Base-by-base conservation (phyloP, 164 flowering plant species). In the Euptelea pleiosperma region DNA sequence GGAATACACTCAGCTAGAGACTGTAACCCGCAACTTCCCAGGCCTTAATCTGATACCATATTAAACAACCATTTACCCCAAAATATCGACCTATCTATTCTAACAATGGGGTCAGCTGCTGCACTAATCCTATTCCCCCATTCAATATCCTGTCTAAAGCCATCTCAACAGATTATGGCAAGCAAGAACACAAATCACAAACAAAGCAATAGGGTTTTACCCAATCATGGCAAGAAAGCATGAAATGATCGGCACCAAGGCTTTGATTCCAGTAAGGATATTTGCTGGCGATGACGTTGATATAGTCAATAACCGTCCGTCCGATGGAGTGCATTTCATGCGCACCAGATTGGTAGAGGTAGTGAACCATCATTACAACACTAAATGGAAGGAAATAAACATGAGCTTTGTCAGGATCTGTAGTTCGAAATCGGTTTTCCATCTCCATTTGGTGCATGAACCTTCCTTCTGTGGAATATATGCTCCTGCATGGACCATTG, bases 151-250 rank as follows among this genome's bases (percentile, higher is more conserved):
- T n/a, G n/a, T n/a, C n/a, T n/a, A n/a, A n/a, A n/a, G n/a, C n/a
- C n/a, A n/a, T n/a, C n/a, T n/a, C n/a, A n/a, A n/a, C n/a, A n/a
- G n/a, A n/a, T n/a, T n/a, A n/a, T n/a, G n/a, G n/a, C n/a, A n/a
- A n/a, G n/a, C n/a, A n/a, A n/a, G n/a, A n/a, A n/a, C n/a, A n/a
- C n/a, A n/a, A n/a, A n/a, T n/a, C n/a, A n/a, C n/a, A n/a, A n/a
- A n/a, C n/a, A n/a, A n/a, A n/a, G n/a, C 6, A 28, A 19, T 6
- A 6, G 30, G 5, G n/a, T 21, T 39, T 68, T 61, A 80, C 85
- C 85, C 85, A 80, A 43, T 80, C 84, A 65, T 80, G 84, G 63
- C 84, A 80, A 31, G 84, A 70, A 16, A 80, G 73, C 78, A 80
- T 75, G 80, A 80, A 77, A 61, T 80, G 84, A 63, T 80, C 82